Evolutionary conservation across 164 flowering plant genomes (phyloP), one percentile per base, ranked within the genome.

Genomic region (Euptelea pleiosperma): DNA sequence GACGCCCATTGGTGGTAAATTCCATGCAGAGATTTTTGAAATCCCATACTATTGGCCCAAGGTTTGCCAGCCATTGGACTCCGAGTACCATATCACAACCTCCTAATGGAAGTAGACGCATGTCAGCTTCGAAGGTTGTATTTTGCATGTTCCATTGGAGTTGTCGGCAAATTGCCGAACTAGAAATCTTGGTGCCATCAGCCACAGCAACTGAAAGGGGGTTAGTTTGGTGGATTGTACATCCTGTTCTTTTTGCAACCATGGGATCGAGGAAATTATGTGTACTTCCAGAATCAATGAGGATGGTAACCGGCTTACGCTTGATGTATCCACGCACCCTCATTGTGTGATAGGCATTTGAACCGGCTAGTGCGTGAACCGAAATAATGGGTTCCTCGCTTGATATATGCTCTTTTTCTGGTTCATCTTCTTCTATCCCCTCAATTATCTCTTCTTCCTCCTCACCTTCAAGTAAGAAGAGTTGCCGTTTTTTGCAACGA

Each of bases 341-440:
- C 54, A 50, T 50, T 18, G 54, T 50, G 34, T 50, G 54, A 29
- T 45, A 31, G 14, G 40, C 12, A 11, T 7, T 36, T 11, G 14
- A 36, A 36, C 40, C 3, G 14, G 40, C 40, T 14, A 50, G 22
- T n/a, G 22, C 12, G 8, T 50, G 36, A 50, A 50, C 35, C 16
- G 36, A 50, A 2, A 45, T 45, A 22, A 45, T 22, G 4, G 49
- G 29, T 45, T 45, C 49, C 19, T 45, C 49, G 8, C 2, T 45
- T 45, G 22, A 28, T 45, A 14, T 1, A 18, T 21, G 19, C 22
- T 45, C 49, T 2, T 45, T 16, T 30, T 28, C 36, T 15, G 54
- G 12, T 50, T 50, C 54, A 50, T 14, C 54, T 50, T 7, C 36
- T 29, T 50, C 11, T n/a, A 10, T 31, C n/a, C n/a, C n/a, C n/a